Evolutionary conservation across 2,329 filamentous ascomycete species (phyloP).

Genomic region (Penicillium sp.): DNA sequence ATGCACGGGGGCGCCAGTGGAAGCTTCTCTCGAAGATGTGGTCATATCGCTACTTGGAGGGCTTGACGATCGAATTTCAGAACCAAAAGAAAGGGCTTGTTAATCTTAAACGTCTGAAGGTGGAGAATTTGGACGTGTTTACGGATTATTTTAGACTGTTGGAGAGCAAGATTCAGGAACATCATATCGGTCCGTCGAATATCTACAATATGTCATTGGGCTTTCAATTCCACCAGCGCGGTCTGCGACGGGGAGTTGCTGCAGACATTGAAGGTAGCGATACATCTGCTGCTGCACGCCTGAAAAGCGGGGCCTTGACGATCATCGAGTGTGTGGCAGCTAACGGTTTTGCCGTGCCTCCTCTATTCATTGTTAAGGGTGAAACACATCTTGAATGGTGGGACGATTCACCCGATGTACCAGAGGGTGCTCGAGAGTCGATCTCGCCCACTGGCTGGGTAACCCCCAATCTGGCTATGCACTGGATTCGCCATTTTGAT

Average conservation of each 20-base stretch:
- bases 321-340: neutral
- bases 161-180: neutral
- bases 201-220: neutral
- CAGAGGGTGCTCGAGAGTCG: neutral
- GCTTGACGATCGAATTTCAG: neutral
- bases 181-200: neutral
- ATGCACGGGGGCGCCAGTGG: neutral
- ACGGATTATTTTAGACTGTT: neutral
- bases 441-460: neutral
- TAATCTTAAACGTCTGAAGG: neutral
- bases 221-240: neutral
- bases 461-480: neutral
- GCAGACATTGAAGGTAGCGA: neutral
- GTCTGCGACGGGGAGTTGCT: neutral
- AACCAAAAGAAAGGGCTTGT: neutral
- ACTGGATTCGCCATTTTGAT: neutral
- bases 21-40: neutral
- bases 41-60: neutral
- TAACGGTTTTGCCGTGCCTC: neutral
- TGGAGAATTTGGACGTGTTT: neutral
- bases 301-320: neutral
- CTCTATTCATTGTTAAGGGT: neutral
- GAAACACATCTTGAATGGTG: neutral
- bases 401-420: neutral
- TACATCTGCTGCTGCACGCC: neutral